Evolutionary conservation across 176 grass and related monocot species (phyloP).

Genomic region (Saccharum spontaneum): DNA sequence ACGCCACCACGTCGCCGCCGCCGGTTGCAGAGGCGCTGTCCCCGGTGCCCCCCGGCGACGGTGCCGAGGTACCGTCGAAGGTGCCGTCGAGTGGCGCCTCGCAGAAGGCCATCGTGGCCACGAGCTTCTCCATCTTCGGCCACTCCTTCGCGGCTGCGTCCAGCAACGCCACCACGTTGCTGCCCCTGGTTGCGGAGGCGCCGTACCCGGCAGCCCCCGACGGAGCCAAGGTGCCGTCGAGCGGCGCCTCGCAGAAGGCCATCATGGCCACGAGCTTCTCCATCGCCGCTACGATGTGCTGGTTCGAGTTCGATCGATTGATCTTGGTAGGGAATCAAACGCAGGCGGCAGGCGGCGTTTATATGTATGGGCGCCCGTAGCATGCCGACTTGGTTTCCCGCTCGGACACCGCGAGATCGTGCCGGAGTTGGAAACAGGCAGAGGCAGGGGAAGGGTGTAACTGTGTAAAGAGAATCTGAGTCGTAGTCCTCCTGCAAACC

Average conservation of each 20-base stretch:
- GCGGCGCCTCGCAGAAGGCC: conserved; percentile 12
- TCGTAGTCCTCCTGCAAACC: too few relatives aligned
- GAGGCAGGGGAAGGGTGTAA: too few relatives aligned
- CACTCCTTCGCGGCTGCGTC: not conserved
- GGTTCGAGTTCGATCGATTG: too few relatives aligned
- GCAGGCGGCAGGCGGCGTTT: too few relatives aligned
- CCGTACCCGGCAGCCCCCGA: not conserved
- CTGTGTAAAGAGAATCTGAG: too few relatives aligned
- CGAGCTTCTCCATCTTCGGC: not conserved
- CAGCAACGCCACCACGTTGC: not conserved
- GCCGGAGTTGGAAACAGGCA: too few relatives aligned
- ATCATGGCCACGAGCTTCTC: not conserved
- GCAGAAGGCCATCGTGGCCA: not conserved
- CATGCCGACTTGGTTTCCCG: too few relatives aligned
- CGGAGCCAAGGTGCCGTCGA: not conserved
- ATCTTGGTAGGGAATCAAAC: too few relatives aligned
- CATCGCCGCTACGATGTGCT: not conserved
- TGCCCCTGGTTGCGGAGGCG: not conserved
- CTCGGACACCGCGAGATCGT: too few relatives aligned
- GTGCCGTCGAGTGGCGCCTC: conserved; percentile 23
- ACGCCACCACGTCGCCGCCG: too few relatives aligned
- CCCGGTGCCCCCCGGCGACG: too few relatives aligned
- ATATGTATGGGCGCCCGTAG: too few relatives aligned
- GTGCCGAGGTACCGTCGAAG: not conserved
- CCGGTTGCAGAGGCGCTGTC: not conserved